phyloP scores from a whole-genome alignment of 1,139 yeast genomes.

The Yamadazyma siamensis region DNA sequence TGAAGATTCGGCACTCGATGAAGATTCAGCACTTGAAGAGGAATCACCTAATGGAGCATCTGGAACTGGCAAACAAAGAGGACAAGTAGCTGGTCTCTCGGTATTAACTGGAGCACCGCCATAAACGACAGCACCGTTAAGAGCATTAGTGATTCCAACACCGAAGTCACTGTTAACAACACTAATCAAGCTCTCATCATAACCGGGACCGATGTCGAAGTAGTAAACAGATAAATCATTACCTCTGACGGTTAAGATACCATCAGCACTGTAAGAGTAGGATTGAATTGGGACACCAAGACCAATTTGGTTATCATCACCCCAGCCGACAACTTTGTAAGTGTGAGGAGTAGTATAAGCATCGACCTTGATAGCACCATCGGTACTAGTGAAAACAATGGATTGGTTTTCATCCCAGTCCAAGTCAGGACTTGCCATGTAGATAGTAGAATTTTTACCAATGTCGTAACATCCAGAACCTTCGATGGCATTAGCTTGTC shows the following conservation, averaged over 20 bases:
- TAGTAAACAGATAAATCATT: conserved; percentile 9
- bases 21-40: conserved; percentile 7
- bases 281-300: conserved; percentile 16
- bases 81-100: conserved; percentile 12
- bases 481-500: conserved; percentile 18
- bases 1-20: conserved; percentile 4
- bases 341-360: conserved; percentile 16
- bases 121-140: conserved; percentile 13
- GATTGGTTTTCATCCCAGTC: conserved; percentile 13
- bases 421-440: conserved; percentile 10
- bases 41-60: conserved; percentile 8
- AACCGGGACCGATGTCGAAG: conserved; percentile 16
- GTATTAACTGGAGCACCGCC: conserved; percentile 12
- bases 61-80: conserved; percentile 10
- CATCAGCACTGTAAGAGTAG: conserved; percentile 13
- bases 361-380: conserved; percentile 11
- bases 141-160: conserved; percentile 10
- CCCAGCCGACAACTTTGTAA: conserved; percentile 27
- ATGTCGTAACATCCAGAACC: conserved; percentile 28
- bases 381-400: conserved; percentile 9
- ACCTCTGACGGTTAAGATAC: conserved; percentile 11
- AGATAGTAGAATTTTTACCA: conserved; percentile 16
- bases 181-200: conserved; percentile 11
- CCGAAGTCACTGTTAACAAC: conserved; percentile 14
- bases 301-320: conserved; percentile 26